These are phyloP conservation scores for Hortiboletus campestris DNA, from an alignment of 768 basidiomycete genomes.

Conservation along the genomic window DNA sequence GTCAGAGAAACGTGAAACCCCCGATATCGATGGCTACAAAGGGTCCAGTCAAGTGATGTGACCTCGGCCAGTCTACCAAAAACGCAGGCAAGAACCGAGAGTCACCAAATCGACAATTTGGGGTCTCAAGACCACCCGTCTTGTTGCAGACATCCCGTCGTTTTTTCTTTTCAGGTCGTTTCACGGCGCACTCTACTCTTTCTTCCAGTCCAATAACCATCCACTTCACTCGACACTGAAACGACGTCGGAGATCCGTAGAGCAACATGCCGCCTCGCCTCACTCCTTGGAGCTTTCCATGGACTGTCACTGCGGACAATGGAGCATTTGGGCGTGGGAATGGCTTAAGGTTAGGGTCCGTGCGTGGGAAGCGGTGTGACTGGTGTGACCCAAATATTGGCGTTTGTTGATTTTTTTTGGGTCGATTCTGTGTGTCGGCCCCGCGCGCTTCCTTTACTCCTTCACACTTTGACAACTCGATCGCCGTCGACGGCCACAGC, in stretches of 20 bases:
- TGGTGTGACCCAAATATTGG: conserved; percentile 38
- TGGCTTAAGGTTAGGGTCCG: conserved; percentile 42
- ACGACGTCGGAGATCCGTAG: background rate
- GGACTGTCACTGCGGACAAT: conserved; percentile 15
- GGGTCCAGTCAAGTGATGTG: background rate
- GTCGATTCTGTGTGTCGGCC: conserved; percentile 41
- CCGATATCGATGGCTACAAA: background rate
- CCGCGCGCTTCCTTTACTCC: conserved; percentile 45
- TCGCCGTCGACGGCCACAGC: conserved; percentile 48
- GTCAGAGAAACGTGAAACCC: background rate
- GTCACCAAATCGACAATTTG: background rate
- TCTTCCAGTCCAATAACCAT: background rate
- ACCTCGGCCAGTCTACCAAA: background rate
- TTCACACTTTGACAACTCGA: conserved; percentile 45
- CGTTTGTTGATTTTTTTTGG: conserved; percentile 41
- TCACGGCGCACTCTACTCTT: background rate
- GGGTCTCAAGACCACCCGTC: conserved; percentile 19
- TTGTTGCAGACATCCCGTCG: background rate
- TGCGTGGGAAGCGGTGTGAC: conserved; percentile 40
- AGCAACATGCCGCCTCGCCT: background rate
- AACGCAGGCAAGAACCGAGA: conserved; percentile 2
- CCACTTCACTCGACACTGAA: background rate
- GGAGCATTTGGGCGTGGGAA: conserved; percentile 32
- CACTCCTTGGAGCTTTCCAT: background rate
- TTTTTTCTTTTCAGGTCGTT: background rate